These are phyloP conservation scores for Filobasidium wieringae DNA, from an alignment of 768 basidiomycete genomes.

Conservation along the genomic window DNA sequence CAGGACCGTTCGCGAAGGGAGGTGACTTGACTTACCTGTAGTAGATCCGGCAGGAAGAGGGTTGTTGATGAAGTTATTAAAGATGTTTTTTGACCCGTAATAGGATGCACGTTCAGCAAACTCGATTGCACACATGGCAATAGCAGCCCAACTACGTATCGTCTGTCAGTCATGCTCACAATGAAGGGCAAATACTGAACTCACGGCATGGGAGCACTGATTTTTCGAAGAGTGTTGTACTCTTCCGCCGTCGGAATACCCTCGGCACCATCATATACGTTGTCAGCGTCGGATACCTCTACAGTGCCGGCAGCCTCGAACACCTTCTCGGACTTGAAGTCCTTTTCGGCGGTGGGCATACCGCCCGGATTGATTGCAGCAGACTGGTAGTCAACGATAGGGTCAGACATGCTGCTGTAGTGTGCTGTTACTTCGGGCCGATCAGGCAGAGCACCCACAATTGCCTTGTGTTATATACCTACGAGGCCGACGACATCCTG, in stretches of 20 bases:
- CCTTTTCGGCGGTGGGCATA: constrained; percentile 4
- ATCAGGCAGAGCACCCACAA: too few species aligned
- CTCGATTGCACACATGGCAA: constrained; percentile 38
- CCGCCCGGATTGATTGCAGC: constrained; percentile 16
- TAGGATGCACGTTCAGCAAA: constrained; percentile 33
- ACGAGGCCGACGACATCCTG: too few species aligned
- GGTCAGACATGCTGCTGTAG: too few species aligned
- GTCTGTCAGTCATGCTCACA: too few species aligned
- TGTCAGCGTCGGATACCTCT: neutral
- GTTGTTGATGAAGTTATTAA: constrained; percentile 30
- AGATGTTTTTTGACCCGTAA: constrained; percentile 24
- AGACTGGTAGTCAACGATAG: constrained; percentile 17
- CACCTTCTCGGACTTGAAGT: neutral
- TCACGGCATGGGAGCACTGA: constrained; percentile 26
- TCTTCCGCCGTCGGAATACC: constrained; percentile 18
- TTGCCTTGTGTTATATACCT: too few species aligned
- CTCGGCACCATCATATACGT: neutral
- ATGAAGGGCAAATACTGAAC: too few species aligned
- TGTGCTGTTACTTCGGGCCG: too few species aligned
- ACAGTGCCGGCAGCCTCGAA: neutral
- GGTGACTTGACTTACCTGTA: neutral
- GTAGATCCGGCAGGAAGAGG: constrained; percentile 19
- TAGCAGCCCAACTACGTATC: constrained; percentile 23
- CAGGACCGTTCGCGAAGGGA: constrained; percentile 22
- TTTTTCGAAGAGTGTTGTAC: constrained; percentile 20